phyloP scores from a whole-genome alignment of 1,284 basidiomycete genomes.

The Rhodotorula sp. region DNA sequence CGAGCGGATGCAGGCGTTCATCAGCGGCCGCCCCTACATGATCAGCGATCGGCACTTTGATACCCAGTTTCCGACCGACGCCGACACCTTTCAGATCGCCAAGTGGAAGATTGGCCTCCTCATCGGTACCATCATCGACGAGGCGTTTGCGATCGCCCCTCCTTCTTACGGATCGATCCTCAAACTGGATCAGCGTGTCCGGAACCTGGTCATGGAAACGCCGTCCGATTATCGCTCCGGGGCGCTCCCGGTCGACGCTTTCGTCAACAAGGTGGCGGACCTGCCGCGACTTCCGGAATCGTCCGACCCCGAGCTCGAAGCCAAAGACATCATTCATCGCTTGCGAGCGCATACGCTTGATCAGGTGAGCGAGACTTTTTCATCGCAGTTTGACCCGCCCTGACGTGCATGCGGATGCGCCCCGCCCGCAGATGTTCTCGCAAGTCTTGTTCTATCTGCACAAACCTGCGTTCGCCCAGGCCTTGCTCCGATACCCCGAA shows the following conservation, averaged over 20 bases:
- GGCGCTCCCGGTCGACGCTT: conserved; percentile 21
- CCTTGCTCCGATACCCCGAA: conserved; percentile 27
- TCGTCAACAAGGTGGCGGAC: conserved; percentile 21
- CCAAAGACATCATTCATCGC: neutral
- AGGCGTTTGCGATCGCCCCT: conserved; percentile 52
- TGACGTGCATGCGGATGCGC: no score
- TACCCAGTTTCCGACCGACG: conserved; percentile 32
- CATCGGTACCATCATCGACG: conserved; percentile 31
- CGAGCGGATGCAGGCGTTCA: conserved; percentile 21
- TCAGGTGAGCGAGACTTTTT: neutral
- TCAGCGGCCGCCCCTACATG: conserved; percentile 41
- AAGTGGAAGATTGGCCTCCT: conserved; percentile 34
- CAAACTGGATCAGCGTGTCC: conserved; percentile 52
- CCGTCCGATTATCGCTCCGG: conserved; percentile 23
- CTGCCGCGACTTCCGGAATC: neutral
- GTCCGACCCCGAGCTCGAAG: neutral
- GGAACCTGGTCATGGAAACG: conserved; percentile 22
- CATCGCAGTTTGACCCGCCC: no score
- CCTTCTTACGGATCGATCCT: conserved; percentile 53
- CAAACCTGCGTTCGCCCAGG: conserved; percentile 39
- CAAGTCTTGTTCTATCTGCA: conserved; percentile 42
- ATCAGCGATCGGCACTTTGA: no score
- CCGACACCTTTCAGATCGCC: conserved; percentile 12
- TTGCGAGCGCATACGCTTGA: conserved; percentile 28
- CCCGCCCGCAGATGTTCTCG: conserved; percentile 16